A percentile compares a stretch with the other conserved stretches of the same genome.
These are phyloP conservation scores for Hanseniaspora mollemarum DNA, from an alignment of 805 yeast species.

Conservation along the genomic window DNA sequence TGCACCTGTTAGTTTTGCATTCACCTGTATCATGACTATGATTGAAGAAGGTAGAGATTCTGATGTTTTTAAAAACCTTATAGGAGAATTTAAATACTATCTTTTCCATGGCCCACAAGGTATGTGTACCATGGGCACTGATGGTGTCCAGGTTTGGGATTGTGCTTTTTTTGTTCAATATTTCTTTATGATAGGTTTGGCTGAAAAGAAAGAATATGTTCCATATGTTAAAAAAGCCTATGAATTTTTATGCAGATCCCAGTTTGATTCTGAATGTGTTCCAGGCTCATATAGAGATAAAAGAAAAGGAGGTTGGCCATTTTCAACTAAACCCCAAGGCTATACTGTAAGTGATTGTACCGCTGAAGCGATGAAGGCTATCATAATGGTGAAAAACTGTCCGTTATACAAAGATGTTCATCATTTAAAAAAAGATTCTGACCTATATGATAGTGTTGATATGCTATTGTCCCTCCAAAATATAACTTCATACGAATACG, in stretches of 20 bases:
- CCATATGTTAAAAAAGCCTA: conserved; percentile 55
- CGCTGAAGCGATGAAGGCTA: conserved; percentile 88
- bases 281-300: conserved; percentile 72
- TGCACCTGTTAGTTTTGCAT: conserved; percentile 88
- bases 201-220: conserved; percentile 53
- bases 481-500: conserved; percentile 63
- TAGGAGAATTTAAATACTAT: conserved; percentile 58
- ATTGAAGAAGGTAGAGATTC: conserved; percentile 63
- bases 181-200: conserved; percentile 65
- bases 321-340: conserved; percentile 90
- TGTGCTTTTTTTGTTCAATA: conserved; percentile 83
- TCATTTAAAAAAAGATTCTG: conserved; percentile 42
- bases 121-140: conserved; percentile 88
- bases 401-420: conserved; percentile 39
- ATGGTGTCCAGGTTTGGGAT: conserved; percentile 97
- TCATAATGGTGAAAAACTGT: conserved; percentile 74
- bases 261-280: conserved; percentile 69
- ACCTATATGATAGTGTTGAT: conserved; percentile 61
- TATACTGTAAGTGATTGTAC: conserved; percentile 95
- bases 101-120: conserved; percentile 83
- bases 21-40: conserved; percentile 62
- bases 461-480: conserved; percentile 68
- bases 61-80: conserved; percentile 42
- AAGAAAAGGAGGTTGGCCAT: conserved; percentile 89
- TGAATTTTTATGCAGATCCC: conserved; percentile 65